Base-by-base conservation (phyloP, 2,329 filamentous ascomycete species). In the Blastomyces gilchristii region DNA sequence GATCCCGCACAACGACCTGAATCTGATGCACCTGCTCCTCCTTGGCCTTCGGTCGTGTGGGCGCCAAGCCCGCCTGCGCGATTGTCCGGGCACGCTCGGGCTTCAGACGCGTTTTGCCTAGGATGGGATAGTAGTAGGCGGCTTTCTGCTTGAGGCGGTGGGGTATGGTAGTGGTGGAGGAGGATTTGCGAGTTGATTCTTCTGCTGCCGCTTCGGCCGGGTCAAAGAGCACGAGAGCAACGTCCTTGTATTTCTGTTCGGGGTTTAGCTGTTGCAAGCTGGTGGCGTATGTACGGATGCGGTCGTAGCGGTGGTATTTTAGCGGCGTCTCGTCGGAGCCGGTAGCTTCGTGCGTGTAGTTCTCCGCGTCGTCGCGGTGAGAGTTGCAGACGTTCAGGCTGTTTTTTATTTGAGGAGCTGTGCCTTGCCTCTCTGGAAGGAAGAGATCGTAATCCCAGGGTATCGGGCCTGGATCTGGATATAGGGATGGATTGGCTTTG, bases 391-490 rank as follows among this genome's bases (percentile, higher is more conserved):
- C 74, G 62, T 82, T 78, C 68, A 87, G 79, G 69, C 82, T 84
- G 61, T 80, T 78, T 67, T 82, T 83, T 65, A 87, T 79, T 34
- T 79, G 78, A 45, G 75, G 75, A 4, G 81, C 77, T 6, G 76
- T 74, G 3, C 78, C 76, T 34, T 73, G 74, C 63, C 77, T 78
- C 41, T 80, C 76, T 0, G 84, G 82, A 0, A 87, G 73, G 73
- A 82, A 85, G 63, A 85, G 80, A 61, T 86, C 82, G 71, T 84
- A 87, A 68, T 85, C 80, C 72, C 78, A 85, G 4, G 78, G 78
- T 47, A 82, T 75, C 12, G 79, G 80, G 11, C 83, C 79, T 0
- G 81, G 81, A 39, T 82, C 78, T 12, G 81, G 78, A 56, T 81
- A 78, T 5, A 78, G 71, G 16, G 73, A 73, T 1, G 82, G 80